These are phyloP conservation scores for Plasmodium vinckei DNA, from an alignment of 169 alveolate genomes.

Conservation along the genomic window DNA sequence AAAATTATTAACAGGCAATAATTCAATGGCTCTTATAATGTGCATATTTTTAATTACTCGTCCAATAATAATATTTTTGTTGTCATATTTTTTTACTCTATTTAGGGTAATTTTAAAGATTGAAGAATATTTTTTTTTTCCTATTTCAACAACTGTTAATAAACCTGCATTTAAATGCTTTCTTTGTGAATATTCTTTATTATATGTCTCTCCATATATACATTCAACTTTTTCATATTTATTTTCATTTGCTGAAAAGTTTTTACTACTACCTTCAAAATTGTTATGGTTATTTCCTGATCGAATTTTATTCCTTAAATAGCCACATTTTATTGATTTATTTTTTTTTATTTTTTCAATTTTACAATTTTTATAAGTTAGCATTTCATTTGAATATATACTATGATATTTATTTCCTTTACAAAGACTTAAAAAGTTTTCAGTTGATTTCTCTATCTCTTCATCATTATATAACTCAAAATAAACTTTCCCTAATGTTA, in stretches of 20 bases:
- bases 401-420: conserved; percentile 60
- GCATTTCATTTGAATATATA: conserved; percentile 26
- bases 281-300: not conserved
- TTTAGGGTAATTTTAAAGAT: conserved; percentile 50
- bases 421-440: conserved; percentile 41
- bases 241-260: not conserved
- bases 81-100: conserved; percentile 15
- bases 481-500: conserved; percentile 50
- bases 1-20: conserved; percentile 15
- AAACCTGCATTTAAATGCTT: conserved; percentile 58
- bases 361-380: conserved; percentile 34
- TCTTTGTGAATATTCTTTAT: conserved; percentile 39
- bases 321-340: conserved; percentile 53
- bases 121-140: conserved; percentile 49
- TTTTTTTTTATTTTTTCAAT: conserved; percentile 49
- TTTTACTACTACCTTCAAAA: not conserved
- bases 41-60: conserved; percentile 63
- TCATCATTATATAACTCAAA: conserved; percentile 39
- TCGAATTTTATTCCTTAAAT: conserved; percentile 22
- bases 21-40: conserved; percentile 52
- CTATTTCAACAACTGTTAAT: conserved; percentile 26
- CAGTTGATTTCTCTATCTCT: conserved; percentile 41
- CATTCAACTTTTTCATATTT: conserved; percentile 70
- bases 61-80: conserved; percentile 41
- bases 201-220: conserved; percentile 32